A percentile compares a stretch with the other conserved stretches of the same genome.
phyloP scores from a whole-genome alignment of 805 yeast species.

The Saccharomyces kudriavzevii region DNA sequence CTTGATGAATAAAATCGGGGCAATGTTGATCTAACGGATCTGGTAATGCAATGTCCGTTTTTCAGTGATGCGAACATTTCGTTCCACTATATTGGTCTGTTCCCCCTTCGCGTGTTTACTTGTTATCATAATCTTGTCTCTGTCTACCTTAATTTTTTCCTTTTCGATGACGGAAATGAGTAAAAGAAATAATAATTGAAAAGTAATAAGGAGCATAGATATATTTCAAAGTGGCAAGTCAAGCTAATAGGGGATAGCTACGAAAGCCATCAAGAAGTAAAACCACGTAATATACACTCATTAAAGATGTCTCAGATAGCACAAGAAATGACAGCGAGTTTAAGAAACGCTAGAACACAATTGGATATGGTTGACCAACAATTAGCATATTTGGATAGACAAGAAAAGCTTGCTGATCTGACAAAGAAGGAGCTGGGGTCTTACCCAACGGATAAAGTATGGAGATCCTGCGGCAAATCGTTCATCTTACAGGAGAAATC shows the following conservation, averaged over 20 bases:
- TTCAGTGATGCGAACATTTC: not conserved
- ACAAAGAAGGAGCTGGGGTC: constrained; percentile 51
- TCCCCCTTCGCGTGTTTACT: not conserved
- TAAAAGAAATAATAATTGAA: not conserved
- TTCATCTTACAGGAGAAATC: constrained; percentile 38
- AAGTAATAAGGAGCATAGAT: not conserved
- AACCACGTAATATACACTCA: not conserved
- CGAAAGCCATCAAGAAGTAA: not conserved
- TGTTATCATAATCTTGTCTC: not conserved
- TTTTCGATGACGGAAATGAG: not conserved
- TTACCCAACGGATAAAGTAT: constrained; percentile 46
- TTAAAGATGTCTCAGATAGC: not conserved
- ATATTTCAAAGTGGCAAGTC: not conserved
- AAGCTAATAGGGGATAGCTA: not conserved
- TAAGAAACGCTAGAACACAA: constrained; percentile 25
- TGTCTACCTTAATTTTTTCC: not conserved
- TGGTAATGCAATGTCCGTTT: not conserved
- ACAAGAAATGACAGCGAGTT: constrained; percentile 21
- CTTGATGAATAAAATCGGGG: constrained; percentile 6
- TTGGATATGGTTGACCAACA: constrained; percentile 26
- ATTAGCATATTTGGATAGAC: constrained; percentile 23
- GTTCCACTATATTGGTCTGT: not conserved
- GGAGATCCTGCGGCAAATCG: constrained; percentile 82
- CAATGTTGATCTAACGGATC: not conserved
- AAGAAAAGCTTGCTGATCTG: constrained; percentile 41